Evolutionary conservation across 805 yeast genomes (phyloP).

Genomic region (Lipomyces starkeyi): DNA sequence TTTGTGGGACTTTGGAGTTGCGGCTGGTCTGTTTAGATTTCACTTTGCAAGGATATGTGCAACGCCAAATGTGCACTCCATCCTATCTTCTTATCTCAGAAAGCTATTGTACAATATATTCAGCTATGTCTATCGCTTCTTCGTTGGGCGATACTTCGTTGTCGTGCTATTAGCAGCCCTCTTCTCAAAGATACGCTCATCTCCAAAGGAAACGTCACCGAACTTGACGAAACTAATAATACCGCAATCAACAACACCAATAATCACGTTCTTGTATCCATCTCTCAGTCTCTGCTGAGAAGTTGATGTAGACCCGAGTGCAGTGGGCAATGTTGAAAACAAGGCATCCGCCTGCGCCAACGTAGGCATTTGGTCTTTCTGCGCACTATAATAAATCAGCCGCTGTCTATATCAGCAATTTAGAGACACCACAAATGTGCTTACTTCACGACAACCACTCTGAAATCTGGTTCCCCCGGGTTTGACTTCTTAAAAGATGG

Average conservation of each 20-base stretch:
- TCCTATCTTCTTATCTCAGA: background rate
- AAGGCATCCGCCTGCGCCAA: constrained; percentile 46
- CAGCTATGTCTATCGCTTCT: background rate
- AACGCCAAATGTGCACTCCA: background rate
- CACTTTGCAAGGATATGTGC: background rate
- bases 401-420: background rate
- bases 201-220: constrained; percentile 44
- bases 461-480: constrained; percentile 77
- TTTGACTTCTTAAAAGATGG: constrained; percentile 67
- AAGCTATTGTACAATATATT: background rate
- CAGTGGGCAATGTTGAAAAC: constrained; percentile 41
- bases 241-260: constrained; percentile 81
- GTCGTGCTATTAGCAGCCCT: background rate
- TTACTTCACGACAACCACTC: constrained; percentile 61
- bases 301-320: constrained; percentile 11
- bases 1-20: background rate
- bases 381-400: constrained; percentile 38
- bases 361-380: constrained; percentile 46
- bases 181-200: constrained; percentile 29
- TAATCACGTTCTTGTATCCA: constrained; percentile 60
- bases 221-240: constrained; percentile 64
- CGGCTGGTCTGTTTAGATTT: background rate
- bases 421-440: constrained; percentile 28
- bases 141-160: background rate
- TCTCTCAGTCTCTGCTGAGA: constrained; percentile 51